A percentile compares a stretch with the other conserved stretches of the same genome.
These are phyloP conservation scores for Wakefieldia striispora DNA, from an alignment of 768 basidiomycete species.

Conservation along the genomic window DNA sequence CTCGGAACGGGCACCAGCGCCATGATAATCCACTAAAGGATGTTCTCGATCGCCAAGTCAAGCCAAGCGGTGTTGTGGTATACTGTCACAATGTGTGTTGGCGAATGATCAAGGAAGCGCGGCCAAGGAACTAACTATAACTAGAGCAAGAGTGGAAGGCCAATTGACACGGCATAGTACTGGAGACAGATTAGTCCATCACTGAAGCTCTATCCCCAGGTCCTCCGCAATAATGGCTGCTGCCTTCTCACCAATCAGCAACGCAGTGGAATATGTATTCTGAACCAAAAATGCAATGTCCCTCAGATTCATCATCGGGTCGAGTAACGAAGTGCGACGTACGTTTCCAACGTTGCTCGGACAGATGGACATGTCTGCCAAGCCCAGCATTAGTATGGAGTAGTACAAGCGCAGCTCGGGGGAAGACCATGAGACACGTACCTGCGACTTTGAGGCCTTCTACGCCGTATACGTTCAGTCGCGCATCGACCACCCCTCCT, in stretches of 20 bases:
- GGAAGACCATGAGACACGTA: slow-evolving; percentile 13
- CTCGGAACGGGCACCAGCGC: too few relatives aligned
- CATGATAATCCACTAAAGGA: too few relatives aligned
- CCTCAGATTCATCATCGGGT: too few relatives aligned
- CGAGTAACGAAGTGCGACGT: neutral
- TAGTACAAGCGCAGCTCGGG: neutral
- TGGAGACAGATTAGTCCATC: too few relatives aligned
- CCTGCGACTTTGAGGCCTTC: slow-evolving; percentile 59
- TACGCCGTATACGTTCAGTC: slow-evolving; percentile 62
- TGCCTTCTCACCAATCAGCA: slow-evolving; percentile 58
- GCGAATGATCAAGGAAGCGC: too few relatives aligned
- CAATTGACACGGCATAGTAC: too few relatives aligned
- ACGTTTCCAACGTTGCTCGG: slow-evolving; percentile 25
- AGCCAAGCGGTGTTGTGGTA: too few relatives aligned
- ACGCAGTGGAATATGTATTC: slow-evolving; percentile 45
- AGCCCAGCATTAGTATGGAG: neutral
- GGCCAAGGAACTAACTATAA: too few relatives aligned
- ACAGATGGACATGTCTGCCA: slow-evolving; percentile 37
- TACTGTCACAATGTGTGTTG: too few relatives aligned
- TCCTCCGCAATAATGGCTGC: slow-evolving; percentile 59
- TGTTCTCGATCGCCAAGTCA: too few relatives aligned
- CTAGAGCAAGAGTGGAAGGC: too few relatives aligned
- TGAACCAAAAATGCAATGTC: neutral
- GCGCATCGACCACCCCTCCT: slow-evolving; percentile 62
- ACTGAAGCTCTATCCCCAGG: slow-evolving; percentile 9